phyloP scores from a whole-genome alignment of 768 basidiomycete species.

The Mycena latifolia region DNA sequence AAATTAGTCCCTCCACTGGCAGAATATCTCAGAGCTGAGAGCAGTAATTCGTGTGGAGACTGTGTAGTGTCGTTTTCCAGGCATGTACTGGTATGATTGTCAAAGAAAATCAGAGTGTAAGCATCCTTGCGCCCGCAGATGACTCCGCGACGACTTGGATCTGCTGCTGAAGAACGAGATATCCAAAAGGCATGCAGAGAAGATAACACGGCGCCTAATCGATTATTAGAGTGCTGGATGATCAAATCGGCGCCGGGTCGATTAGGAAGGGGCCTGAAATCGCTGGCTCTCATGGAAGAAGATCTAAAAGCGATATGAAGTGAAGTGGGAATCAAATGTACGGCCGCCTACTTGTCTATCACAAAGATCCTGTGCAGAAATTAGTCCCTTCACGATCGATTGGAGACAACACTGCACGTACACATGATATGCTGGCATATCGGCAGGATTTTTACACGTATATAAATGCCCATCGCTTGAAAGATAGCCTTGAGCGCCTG shows the following conservation, averaged over 20 bases:
- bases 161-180: slow-evolving; percentile 57
- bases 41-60: slow-evolving; percentile 58
- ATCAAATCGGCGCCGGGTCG: slow-evolving; percentile 58
- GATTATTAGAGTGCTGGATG: slow-evolving; percentile 51
- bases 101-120: slow-evolving; percentile 67
- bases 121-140: slow-evolving; percentile 56
- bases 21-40: slow-evolving; percentile 46
- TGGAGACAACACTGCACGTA: too few species aligned
- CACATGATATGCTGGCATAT: slow-evolving; percentile 72
- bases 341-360: slow-evolving; percentile 56
- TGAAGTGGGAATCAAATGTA: neutral
- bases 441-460: slow-evolving; percentile 63
- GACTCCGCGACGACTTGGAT: slow-evolving; percentile 26
- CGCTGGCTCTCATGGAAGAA: slow-evolving; percentile 58
- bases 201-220: slow-evolving; percentile 71
- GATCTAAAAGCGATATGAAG: slow-evolving; percentile 52
- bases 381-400: neutral
- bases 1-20: slow-evolving; percentile 58
- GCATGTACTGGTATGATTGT: slow-evolving; percentile 36
- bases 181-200: slow-evolving; percentile 69
- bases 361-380: slow-evolving; percentile 51
- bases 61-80: slow-evolving; percentile 62
- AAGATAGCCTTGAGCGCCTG: slow-evolving; percentile 55
- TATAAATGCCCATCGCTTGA: slow-evolving; percentile 71
- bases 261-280: slow-evolving; percentile 57